Evolutionary conservation across 2,329 filamentous ascomycete species (phyloP), one percentile per base, ranked within the genome.

Genomic region (Hirsutella rhossiliensis): DNA sequence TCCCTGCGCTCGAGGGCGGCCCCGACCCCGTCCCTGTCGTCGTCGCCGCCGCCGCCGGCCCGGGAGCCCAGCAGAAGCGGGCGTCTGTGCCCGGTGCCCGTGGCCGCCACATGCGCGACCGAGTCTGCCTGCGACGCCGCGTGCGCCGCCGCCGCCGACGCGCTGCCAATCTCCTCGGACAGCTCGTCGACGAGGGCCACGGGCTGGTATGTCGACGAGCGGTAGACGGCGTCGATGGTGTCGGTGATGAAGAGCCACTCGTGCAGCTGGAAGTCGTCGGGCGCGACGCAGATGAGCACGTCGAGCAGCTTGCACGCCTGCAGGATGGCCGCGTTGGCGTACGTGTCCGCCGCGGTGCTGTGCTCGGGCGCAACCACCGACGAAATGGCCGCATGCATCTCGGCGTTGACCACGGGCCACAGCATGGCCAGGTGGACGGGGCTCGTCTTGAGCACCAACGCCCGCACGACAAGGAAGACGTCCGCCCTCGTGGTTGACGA

Each of bases 181-280:
- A 95, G 71, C 55, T 92, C 85, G 54, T 97, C 92, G 1, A 85
- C 83, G 5, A 97, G 73, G 3, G 87, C 87, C 3, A 84, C 68
- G 2, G 87, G 75, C 47, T 80, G 74, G 65, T 82, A 82, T 42
- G 71, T 68, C 13, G 78, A 66, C 0, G 87, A 81, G 12, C 85
- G 80, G 63, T 98, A 94, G 30, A 98, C 85, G 1, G 92, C 89
- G 55, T 98, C 92, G 50, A 96, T 89, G 13, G 90, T 97, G 62
- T 98, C 92, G 2, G 88, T 94, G 44, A 98, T 82, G 62, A 95
- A 98, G 4, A 97, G 77, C 92, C 92, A 98, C 67, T 96, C 87
- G 56, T 94, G 84, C n/a, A 97, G 76, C 62, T 97, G 92, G 64
- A 97, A 98, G 60, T 98, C 92, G 53, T 98, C 92, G 0, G 89